These are phyloP conservation scores for Combretum micranthum DNA, from an alignment of 345 rosid genomes.

Conservation along the genomic window DNA sequence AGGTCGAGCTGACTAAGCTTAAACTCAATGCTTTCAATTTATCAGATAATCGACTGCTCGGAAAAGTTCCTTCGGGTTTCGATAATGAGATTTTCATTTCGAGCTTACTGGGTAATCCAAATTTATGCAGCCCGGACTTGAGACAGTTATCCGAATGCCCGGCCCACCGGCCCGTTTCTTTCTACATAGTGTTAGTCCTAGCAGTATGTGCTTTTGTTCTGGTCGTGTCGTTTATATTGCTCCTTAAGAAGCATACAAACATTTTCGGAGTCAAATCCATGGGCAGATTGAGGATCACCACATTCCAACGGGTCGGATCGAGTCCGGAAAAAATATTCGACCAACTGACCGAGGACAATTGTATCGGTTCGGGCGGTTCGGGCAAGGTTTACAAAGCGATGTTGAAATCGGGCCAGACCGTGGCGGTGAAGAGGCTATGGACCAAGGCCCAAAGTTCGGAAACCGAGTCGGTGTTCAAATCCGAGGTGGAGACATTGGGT, in stretches of 20 bases:
- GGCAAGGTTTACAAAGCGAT: slow-evolving; percentile 53
- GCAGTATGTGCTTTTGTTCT: slow-evolving; percentile 26
- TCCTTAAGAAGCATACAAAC: slow-evolving; percentile 23
- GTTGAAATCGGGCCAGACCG: slow-evolving; percentile 41
- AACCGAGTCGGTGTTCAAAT: slow-evolving; percentile 27
- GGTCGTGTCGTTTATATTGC: slow-evolving; percentile 33
- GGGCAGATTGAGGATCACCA: slow-evolving; percentile 28
- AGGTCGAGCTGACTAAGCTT: slow-evolving; percentile 36
- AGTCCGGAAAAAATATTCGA: slow-evolving; percentile 36
- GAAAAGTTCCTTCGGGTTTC: slow-evolving; percentile 49
- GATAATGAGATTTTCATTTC: slow-evolving; percentile 14
- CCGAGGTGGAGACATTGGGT: slow-evolving; percentile 59
- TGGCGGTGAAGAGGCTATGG: slow-evolving; percentile 65
- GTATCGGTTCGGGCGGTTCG: slow-evolving; percentile 61
- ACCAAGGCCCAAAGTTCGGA: slow-evolving; percentile 23
- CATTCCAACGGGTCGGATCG: slow-evolving; percentile 52
- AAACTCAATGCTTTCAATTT: slow-evolving; percentile 49
- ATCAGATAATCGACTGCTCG: slow-evolving; percentile 44
- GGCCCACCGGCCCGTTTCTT: slow-evolving; percentile 18
- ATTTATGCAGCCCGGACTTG: slow-evolving; percentile 47
- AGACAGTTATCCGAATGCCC: slow-evolving; percentile 42
- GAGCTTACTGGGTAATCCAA: slow-evolving; percentile 57
- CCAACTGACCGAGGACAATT: slow-evolving; percentile 32
- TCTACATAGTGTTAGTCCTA: slow-evolving; percentile 13
- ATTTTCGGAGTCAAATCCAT: slow-evolving; percentile 23